Evolutionary conservation across 2,329 filamentous ascomycete species (phyloP).

Genomic region (Lachnellula occidentalis): DNA sequence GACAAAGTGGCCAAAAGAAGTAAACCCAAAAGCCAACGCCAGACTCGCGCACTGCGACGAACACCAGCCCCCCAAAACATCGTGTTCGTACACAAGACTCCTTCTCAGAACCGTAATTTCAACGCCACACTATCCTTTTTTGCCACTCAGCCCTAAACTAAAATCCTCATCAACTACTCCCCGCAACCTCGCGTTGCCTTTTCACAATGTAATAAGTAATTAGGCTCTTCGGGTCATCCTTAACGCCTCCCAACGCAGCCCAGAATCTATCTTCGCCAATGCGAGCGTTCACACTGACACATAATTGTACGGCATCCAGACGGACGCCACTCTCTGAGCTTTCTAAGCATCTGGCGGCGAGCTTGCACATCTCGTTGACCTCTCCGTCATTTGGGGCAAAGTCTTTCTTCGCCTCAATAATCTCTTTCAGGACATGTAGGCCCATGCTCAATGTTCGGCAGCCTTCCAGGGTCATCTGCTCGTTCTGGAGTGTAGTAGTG

Average conservation of each 20-base stretch:
- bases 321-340: conserved; percentile 57
- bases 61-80: background rate
- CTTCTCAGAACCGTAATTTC: background rate
- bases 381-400: conserved; percentile 47
- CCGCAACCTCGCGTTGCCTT: conserved; percentile 51
- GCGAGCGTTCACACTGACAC: conserved; percentile 61
- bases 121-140: background rate
- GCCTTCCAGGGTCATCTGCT: conserved; percentile 41
- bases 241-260: conserved; percentile 57
- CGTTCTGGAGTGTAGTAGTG: conserved; percentile 41
- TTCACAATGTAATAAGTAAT: conserved; percentile 79
- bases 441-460: conserved; percentile 56
- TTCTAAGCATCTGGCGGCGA: conserved; percentile 54
- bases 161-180: conserved; percentile 6
- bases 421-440: conserved; percentile 54
- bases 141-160: background rate
- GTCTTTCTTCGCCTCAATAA: conserved; percentile 41
- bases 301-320: conserved; percentile 76
- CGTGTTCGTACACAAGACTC: background rate
- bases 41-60: background rate
- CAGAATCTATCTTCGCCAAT: conserved; percentile 61
- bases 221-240: conserved; percentile 69
- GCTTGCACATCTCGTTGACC: conserved; percentile 43
- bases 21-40: background rate
- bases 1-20: background rate